Evolutionary conservation across 202 grass and related monocot species (phyloP).

Genomic region (Zizania palustris): DNA sequence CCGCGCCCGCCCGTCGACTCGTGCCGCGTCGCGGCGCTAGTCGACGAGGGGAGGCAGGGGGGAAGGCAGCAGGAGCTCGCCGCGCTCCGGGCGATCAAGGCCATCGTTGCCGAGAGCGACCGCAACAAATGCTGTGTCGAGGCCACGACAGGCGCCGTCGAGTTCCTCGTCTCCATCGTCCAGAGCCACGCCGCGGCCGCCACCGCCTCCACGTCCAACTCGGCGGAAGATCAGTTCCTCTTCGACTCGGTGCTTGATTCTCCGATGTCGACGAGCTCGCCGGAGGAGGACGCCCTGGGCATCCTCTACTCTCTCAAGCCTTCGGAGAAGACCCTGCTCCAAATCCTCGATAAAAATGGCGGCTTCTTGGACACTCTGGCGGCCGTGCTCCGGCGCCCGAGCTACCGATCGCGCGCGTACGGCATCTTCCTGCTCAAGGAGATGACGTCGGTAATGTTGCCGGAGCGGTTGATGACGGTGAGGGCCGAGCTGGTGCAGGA

Average conservation of each 20-base stretch:
- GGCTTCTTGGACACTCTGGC: slow-evolving; percentile 45
- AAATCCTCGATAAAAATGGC: slow-evolving; percentile 37
- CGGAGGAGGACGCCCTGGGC: slow-evolving; percentile 63
- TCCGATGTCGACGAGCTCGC: slow-evolving; percentile 27
- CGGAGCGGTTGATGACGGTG: slow-evolving; percentile 37
- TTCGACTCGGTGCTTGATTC: slow-evolving; percentile 35
- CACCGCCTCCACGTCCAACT: neutral
- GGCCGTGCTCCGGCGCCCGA: slow-evolving; percentile 45
- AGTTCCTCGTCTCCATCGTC: slow-evolving; percentile 64
- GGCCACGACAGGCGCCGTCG: slow-evolving; percentile 46
- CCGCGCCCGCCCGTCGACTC: slow-evolving; percentile 56
- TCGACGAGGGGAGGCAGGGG: slow-evolving; percentile 43
- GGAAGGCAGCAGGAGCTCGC: neutral
- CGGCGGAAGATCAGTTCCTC: neutral
- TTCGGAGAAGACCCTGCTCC: slow-evolving; percentile 40
- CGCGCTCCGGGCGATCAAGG: slow-evolving; percentile 55
- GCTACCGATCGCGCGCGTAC: slow-evolving; percentile 62
- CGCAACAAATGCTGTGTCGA: slow-evolving; percentile 64
- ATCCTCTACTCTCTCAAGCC: slow-evolving; percentile 60
- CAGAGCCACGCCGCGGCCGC: neutral
- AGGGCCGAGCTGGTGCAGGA: slow-evolving; percentile 48
- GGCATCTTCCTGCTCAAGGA: slow-evolving; percentile 58
- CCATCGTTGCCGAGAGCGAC: slow-evolving; percentile 62
- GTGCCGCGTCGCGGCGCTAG: slow-evolving; percentile 43
- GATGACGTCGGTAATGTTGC: slow-evolving; percentile 30